These are phyloP conservation scores for Blechomonas ayalai DNA, from an alignment of 208 protist genomes.

Conservation along the genomic window DNA sequence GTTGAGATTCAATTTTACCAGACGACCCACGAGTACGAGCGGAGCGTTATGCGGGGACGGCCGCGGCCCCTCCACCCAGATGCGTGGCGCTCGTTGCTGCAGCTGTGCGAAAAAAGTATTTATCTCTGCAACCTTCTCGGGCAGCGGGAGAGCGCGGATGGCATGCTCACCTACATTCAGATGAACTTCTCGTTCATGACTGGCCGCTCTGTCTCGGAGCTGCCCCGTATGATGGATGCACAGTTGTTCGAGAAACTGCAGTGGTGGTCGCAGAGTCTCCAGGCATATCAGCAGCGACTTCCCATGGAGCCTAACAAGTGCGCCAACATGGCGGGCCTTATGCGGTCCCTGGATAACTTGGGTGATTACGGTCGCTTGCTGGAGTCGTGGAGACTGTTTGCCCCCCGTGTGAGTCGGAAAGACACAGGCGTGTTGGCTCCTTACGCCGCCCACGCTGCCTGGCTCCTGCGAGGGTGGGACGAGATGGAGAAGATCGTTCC, in stretches of 20 bases:
- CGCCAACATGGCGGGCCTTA: slow-evolving; percentile 89
- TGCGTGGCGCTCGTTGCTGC: slow-evolving; percentile 55
- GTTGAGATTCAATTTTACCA: slow-evolving; percentile 90
- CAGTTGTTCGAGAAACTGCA: slow-evolving; percentile 95
- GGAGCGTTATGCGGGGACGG: slow-evolving; percentile 51
- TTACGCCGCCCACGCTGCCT: slow-evolving; percentile 93
- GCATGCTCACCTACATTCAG: slow-evolving; percentile 94
- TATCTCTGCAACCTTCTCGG: slow-evolving; percentile 98
- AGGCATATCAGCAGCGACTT: slow-evolving; percentile 80
- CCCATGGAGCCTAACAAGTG: slow-evolving; percentile 78
- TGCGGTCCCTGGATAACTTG: slow-evolving; percentile 96
- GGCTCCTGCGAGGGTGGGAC: slow-evolving; percentile 91
- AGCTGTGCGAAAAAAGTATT: slow-evolving; percentile 91
- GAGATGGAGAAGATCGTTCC: slow-evolving; percentile 90
- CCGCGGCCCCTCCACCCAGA: slow-evolving; percentile 43
- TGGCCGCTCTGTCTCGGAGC: slow-evolving; percentile 48
- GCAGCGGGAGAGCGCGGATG: slow-evolving; percentile 96
- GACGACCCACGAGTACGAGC: slow-evolving; percentile 66
- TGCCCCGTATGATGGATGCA: slow-evolving; percentile 81
- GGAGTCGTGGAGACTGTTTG: slow-evolving; percentile 69
- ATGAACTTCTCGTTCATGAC: slow-evolving; percentile 82
- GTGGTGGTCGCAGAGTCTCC: slow-evolving; percentile 96
- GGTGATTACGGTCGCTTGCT: slow-evolving; percentile 91
- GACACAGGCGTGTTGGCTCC: slow-evolving; percentile 86
- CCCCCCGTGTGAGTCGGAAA: slow-evolving; percentile 49